Conservation (phyloP, 106 monocot genomes). For the Dioscorea zingiberensis region DNA sequence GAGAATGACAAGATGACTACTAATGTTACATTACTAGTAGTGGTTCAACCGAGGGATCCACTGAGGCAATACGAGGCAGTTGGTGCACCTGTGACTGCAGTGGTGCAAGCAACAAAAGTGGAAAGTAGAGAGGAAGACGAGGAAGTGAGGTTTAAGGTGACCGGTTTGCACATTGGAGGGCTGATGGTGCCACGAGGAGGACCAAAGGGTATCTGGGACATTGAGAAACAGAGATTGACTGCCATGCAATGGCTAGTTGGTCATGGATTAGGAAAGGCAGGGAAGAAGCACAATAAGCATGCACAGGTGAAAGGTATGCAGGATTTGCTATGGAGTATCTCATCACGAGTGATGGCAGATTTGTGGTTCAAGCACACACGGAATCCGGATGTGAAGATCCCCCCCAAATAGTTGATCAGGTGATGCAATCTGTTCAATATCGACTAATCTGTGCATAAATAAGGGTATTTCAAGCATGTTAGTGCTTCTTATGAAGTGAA, state of each 20-base stretch:
- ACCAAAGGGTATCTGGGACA: slow-evolving; percentile 39
- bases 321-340: slow-evolving; percentile 68
- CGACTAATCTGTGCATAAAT: too few species aligned
- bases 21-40: slow-evolving; percentile 35
- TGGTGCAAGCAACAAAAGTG: slow-evolving; percentile 45
- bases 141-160: slow-evolving; percentile 54
- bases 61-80: slow-evolving; percentile 64
- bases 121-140: slow-evolving; percentile 11
- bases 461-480: too few species aligned
- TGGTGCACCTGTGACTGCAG: slow-evolving; percentile 45
- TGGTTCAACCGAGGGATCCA: slow-evolving; percentile 74
- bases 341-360: slow-evolving; percentile 78
- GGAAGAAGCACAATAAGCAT: slow-evolving; percentile 16
- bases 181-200: slow-evolving; percentile 25
- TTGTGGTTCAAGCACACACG: slow-evolving; percentile 81
- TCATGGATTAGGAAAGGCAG: slow-evolving; percentile 50
- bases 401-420: too few species aligned
- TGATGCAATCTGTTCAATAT: too few species aligned
- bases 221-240: slow-evolving; percentile 64
- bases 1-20: background rate
- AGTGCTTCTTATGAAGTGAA: too few species aligned
- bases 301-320: slow-evolving; percentile 4
- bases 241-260: slow-evolving; percentile 85
- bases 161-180: slow-evolving; percentile 65
- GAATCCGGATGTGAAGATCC: slow-evolving; percentile 82